Evolutionary conservation across 768 basidiomycete genomes (phyloP).

Genomic region (Suillus decipiens): DNA sequence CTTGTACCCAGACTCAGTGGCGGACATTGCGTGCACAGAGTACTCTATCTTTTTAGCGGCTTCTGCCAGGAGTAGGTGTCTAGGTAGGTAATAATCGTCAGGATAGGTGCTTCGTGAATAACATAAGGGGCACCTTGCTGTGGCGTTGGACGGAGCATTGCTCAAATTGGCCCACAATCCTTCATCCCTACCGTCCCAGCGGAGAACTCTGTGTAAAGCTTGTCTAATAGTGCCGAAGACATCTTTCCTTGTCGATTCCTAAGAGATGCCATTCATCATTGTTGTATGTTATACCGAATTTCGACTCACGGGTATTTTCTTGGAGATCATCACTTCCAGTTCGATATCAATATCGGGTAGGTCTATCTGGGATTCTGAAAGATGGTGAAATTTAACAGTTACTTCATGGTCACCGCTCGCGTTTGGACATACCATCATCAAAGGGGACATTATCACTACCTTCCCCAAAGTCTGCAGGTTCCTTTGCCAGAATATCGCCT

Average conservation of each 20-base stretch:
- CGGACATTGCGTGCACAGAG: slow-evolving; percentile 47
- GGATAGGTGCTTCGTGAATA: background rate
- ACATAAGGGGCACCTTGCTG: slow-evolving; percentile 24
- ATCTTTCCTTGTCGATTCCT: slow-evolving; percentile 39
- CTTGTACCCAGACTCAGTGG: slow-evolving; percentile 52
- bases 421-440: background rate
- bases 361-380: slow-evolving; percentile 16
- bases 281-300: background rate
- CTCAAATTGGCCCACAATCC: slow-evolving; percentile 30
- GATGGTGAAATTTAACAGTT: background rate
- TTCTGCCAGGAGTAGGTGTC: slow-evolving; percentile 42
- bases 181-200: slow-evolving; percentile 26
- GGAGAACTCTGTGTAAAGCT: slow-evolving; percentile 40
- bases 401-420: slow-evolving; percentile 6
- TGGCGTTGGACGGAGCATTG: slow-evolving; percentile 16
- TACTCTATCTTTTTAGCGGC: slow-evolving; percentile 53
- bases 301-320: slow-evolving; percentile 42
- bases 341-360: slow-evolving; percentile 35
- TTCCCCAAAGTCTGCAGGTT: background rate
- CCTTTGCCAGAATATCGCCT: background rate
- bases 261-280: background rate
- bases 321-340: slow-evolving; percentile 42
- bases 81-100: slow-evolving; percentile 20
- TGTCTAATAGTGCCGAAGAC: slow-evolving; percentile 42
- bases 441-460: background rate